Evolutionary conservation across 176 grass and related monocot genomes (phyloP).

Genomic region (Phragmites australis): DNA sequence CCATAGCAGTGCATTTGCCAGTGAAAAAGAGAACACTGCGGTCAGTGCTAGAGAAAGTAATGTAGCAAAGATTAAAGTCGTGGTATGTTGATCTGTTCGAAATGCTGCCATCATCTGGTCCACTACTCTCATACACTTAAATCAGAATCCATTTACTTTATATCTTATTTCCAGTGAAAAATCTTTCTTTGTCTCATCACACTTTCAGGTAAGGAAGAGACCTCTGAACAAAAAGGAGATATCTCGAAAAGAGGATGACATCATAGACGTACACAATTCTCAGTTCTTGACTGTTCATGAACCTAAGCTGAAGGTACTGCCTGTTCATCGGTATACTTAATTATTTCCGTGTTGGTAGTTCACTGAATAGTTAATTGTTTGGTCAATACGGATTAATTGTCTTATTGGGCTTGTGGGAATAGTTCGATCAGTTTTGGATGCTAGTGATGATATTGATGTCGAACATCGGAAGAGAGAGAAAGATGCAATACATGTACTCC

Average conservation of each 20-base stretch:
- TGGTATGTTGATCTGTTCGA: constrained; percentile 58
- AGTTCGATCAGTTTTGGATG: background rate
- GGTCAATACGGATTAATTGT: background rate
- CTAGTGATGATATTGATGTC: constrained; percentile 2
- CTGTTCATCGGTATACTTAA: background rate
- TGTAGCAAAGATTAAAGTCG: constrained; percentile 99
- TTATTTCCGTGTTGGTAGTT: constrained; percentile 3
- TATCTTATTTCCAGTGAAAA: constrained; percentile 15
- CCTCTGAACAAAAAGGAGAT: constrained; percentile 74
- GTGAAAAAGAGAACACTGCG: constrained; percentile 59
- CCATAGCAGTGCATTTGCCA: constrained; percentile 43
- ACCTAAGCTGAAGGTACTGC: constrained; percentile 68
- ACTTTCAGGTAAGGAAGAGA: constrained; percentile 64
- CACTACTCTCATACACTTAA: constrained; percentile 2
- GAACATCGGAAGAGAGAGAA: background rate
- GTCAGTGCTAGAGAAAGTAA: constrained; percentile 67
- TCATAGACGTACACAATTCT: constrained; percentile 57
- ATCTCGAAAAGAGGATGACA: constrained; percentile 67
- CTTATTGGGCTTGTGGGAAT: background rate
- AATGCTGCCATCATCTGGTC: background rate
- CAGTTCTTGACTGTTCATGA: constrained; percentile 63
- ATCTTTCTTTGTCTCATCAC: background rate
- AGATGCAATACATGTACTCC: background rate
- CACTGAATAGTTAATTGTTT: background rate
- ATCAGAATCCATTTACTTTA: background rate